Base-by-base conservation (phyloP, 1,284 basidiomycete genomes). In the Austroboletus niveus region DNA sequence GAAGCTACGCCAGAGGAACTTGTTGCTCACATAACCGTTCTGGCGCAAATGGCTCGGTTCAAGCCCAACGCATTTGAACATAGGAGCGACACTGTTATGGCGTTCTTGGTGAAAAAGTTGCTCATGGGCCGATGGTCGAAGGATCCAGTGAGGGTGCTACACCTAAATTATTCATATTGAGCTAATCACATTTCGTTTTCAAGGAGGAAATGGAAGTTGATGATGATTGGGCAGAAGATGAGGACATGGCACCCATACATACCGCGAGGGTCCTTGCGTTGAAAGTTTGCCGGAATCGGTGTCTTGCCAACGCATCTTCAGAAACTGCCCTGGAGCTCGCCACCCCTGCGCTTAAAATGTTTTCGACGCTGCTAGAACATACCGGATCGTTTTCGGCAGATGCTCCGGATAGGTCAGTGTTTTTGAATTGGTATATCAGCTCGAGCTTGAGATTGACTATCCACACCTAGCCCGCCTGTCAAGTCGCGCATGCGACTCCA, bases 221-320 rank as follows among this genome's bases (percentile, higher is more conserved):
- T 32, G 81, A 85, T 39, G 88, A 92, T 57, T 97, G 93, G 93
- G 73, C 81, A 4, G 78, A 84, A 39, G 84, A 92, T 44, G 76
- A 78, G 0, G 74, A 83, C 9, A 68, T 95, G 15, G 63, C 78
- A 0, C 72, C 76, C 12, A 69, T 75, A 7, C 73, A 87, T 1
- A 75, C 74, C 42, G 89, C 91, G 0, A 92, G 92, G 63, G 64
- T 95, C 4, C 70, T 87, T 7, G 80, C 83, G 0, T 66, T 97
- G 44, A 92, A 95, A 66, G 77, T 94, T 4, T 85, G 85, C 63
- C 79, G 89, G 24, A 86, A 92, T 66, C 82, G 92, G 15, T 85
- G 86, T 62, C 73, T 94, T 12, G 81, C 86, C 0, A 85, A 87
- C 62, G 82, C 81, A 0, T 62, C 73, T 2, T 72, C 78, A 3